Base-by-base conservation (phyloP, 2,329 filamentous ascomycete genomes). In the Metarhizium anisopliae region DNA sequence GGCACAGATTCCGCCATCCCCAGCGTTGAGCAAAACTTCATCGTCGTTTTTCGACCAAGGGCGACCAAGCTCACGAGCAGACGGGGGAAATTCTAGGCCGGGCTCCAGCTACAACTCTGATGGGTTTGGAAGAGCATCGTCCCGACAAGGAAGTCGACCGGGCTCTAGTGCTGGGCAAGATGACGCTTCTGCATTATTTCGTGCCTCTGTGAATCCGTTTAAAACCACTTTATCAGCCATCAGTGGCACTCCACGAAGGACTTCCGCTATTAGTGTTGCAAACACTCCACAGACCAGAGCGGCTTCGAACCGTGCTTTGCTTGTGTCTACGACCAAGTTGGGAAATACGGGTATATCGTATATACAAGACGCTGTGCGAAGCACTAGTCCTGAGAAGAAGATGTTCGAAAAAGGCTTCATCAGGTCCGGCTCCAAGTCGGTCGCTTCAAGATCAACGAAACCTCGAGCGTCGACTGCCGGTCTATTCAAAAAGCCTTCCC, bases 1-100 rank as follows among this genome's bases (percentile, higher is more conserved):
- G 6, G 81, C 90, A 3, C 82, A 84, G 50, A 75, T 96, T 35
- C 89, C 91, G 0, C 84, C 89, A 0, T 94, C 91, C 0, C 91
- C 92, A 4, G 82, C 82, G 0, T 70, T 87, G 50, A 82, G 78
- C 53, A 82, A 83, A 57, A 82, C 84, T 54, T 75, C 80, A 8
- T 90, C 89, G 0, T 84, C 82, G 55, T 91, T 95, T 68, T 94
- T 89, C 66, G 84, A 83, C 51, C 71, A 76, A 2, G 77, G 84
- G n/a, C 80, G 80, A 6, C 80, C 86, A 4, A 63, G 69, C 20
- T 80, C 79, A 2, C 70, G 77, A 16, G 72, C 75, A 5, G 73
- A 69, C 51, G 76, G 73, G 30, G 68, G 67, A n/a, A 65, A 66
- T 20, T 81, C 78, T 10, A 71, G 78, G 10, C 79, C 79, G 2